Conservation (phyloP, 2,329 filamentous ascomycete genomes). For the Albophoma yamanashiensis region DNA sequence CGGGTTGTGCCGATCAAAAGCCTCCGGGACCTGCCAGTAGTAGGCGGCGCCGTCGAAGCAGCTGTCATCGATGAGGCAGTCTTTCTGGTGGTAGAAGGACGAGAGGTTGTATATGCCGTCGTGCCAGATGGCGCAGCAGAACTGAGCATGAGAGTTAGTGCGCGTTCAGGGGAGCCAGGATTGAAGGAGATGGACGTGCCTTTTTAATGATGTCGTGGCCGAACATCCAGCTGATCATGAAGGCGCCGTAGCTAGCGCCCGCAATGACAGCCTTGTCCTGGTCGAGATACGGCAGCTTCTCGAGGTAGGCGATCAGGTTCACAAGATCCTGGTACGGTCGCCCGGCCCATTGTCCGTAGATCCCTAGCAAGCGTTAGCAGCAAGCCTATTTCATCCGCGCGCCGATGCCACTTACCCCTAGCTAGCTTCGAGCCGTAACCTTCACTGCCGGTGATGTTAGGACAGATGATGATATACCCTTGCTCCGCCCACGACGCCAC, state of each 20-base stretch:
- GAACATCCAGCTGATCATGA: conserved; percentile 50
- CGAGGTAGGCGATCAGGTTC: conserved; percentile 40
- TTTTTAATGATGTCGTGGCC: conserved; percentile 40
- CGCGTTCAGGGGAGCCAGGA: background rate
- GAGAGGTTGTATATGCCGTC: conserved; percentile 30
- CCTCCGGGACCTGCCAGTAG: conserved; percentile 32
- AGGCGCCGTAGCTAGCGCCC: conserved; percentile 47
- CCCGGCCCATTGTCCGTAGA: conserved; percentile 41
- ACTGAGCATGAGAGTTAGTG: conserved; percentile 1
- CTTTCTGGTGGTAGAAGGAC: conserved; percentile 14
- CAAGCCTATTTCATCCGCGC: background rate
- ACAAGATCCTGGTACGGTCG: conserved; percentile 44
- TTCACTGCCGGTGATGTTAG: conserved; percentile 47
- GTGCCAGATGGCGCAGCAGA: conserved; percentile 31
- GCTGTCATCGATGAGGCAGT: conserved; percentile 9
- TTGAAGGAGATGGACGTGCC: conserved; percentile 10
- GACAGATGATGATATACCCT: conserved; percentile 48
- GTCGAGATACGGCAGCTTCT: conserved; percentile 41
- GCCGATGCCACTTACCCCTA: conserved; percentile 11
- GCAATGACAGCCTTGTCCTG: conserved; percentile 38
- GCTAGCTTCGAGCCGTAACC: conserved; percentile 38
- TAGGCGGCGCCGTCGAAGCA: conserved; percentile 32
- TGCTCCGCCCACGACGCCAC: conserved; percentile 47
- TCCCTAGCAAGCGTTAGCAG: conserved; percentile 19
- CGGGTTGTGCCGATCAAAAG: conserved; percentile 41